Evolutionary conservation across 345 rosid species (phyloP), one percentile per base, ranked within the genome.

Genomic region (Garcia nutans): DNA sequence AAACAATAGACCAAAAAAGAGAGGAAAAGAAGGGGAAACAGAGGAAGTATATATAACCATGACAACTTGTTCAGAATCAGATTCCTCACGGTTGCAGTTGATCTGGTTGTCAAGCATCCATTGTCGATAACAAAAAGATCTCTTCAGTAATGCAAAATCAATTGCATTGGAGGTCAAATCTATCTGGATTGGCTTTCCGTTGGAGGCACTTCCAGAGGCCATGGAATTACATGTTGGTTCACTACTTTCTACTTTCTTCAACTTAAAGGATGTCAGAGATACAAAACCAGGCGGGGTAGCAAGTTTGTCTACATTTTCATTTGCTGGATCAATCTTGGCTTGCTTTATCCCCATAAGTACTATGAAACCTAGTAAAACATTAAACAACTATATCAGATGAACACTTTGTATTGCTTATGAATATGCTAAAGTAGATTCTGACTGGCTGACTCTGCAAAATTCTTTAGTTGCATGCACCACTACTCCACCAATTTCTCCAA

Each of bases 201-300:
- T 52, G 10, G 28, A 63, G 47, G 72, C 62, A 70, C 50, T 26
- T 13, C 37, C 52, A 69, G 76, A 56, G 10, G 33, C 72, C 45
- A n/a, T 9, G 37, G 76, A 72, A 17, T n/a, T 22, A 49, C 67
- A 20, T 15, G 52, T 33, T 44, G 63, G 79, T 16, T 81, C 77
- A 69, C 37, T n/a, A 47, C n/a, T 62, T 71, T 84, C 76, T 26
- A 58, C 66, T 68, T 81, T 85, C 80, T 72, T 77, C 85, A 88
- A 67, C 57, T 37, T 59, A 76, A 88, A 86, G 44, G 92, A 85
- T 2, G 87, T 80, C 60, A 54, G 83, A 19, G 87, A 85, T 31
- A 71, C 77, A 77, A 88, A 85, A 73, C 88, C 88, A 52, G 86
- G 88, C 9, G 86, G 72, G 66, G 24, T 37, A 23, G 80, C 55